These are phyloP conservation scores for Tetrastigma voinierianum DNA, from an alignment of 164 flowering plant species.

Conservation along the genomic window DNA sequence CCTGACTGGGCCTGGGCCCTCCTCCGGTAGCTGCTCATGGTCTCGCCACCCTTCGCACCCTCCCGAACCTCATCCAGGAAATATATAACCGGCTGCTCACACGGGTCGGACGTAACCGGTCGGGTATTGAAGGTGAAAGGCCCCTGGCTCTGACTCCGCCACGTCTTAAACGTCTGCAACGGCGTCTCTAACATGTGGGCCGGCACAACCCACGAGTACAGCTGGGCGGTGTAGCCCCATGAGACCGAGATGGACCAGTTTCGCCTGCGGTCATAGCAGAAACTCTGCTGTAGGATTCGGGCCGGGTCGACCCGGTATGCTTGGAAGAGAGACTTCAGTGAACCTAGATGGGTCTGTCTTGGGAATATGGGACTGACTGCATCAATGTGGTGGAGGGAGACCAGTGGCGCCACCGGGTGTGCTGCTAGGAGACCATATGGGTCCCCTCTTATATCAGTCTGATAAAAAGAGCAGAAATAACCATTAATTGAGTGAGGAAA, in stretches of 20 bases:
- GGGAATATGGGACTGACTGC: constrained; percentile 51
- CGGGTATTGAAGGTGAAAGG: constrained; percentile 46
- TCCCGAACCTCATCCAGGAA: constrained; percentile 31
- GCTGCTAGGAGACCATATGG: constrained; percentile 68
- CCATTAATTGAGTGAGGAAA: background rate
- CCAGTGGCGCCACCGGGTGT: constrained; percentile 67
- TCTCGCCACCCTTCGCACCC: constrained; percentile 20
- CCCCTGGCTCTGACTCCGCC: constrained; percentile 40
- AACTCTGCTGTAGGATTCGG: constrained; percentile 48
- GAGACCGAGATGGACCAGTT: constrained; percentile 57
- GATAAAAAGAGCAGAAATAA: constrained; percentile 11
- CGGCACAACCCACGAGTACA: constrained; percentile 36
- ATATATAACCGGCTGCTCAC: constrained; percentile 30
- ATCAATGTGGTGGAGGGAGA: constrained; percentile 76
- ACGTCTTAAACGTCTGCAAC: constrained; percentile 46
- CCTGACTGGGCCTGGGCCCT: constrained; percentile 9
- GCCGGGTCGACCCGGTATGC: constrained; percentile 46
- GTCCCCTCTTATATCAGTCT: constrained; percentile 71
- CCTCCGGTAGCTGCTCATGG: constrained; percentile 30
- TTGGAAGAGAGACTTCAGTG: constrained; percentile 22
- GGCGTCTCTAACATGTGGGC: constrained; percentile 33
- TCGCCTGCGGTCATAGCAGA: constrained; percentile 35
- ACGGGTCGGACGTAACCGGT: constrained; percentile 28
- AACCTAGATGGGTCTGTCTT: constrained; percentile 27
- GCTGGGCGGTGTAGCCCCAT: constrained; percentile 66